Conservation (phyloP, 108 stramenopile species). For the Fragilaria crotonensis region DNA sequence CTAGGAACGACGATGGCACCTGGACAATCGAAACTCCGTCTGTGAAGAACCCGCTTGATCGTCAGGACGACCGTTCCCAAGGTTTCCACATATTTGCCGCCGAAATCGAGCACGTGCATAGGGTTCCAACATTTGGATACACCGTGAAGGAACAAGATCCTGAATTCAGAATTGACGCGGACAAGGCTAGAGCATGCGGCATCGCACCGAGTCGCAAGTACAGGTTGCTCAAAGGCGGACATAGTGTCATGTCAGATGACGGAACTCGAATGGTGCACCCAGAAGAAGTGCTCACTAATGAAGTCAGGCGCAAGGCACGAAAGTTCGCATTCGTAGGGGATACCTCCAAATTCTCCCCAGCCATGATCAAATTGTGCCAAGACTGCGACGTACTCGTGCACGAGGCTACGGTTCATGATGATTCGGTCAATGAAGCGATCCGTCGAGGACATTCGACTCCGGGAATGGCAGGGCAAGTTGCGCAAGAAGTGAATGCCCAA, state of each 20-base stretch:
- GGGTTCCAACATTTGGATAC: constrained; percentile 80
- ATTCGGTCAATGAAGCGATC: constrained; percentile 22
- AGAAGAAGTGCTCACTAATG: constrained; percentile 42
- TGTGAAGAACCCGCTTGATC: constrained; percentile 6
- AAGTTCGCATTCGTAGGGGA: constrained; percentile 70
- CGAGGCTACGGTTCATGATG: constrained; percentile 73
- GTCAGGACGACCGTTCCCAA: constrained; percentile 14
- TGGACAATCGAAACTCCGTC: constrained; percentile 52
- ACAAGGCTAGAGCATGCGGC: constrained; percentile 56
- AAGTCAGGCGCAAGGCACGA: no score
- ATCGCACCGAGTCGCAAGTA: constrained; percentile 52
- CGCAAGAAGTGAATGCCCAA: constrained; percentile 36
- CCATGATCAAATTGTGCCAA: constrained; percentile 46
- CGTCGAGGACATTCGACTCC: constrained; percentile 70
- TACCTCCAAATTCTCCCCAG: constrained; percentile 46
- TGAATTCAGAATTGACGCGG: constrained; percentile 47
- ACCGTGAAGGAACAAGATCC: constrained; percentile 65
- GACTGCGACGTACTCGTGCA: constrained; percentile 82
- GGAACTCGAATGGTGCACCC: constrained; percentile 42
- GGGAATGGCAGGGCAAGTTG: constrained; percentile 63
- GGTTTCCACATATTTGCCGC: constrained; percentile 61
- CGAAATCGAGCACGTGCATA: constrained; percentile 63
- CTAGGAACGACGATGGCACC: constrained; percentile 36
- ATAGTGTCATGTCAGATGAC: constrained; percentile 56
- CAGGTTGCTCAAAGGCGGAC: constrained; percentile 55